These are phyloP conservation scores for Trametes pubescens DNA, from an alignment of 1,284 basidiomycete genomes.

Conservation along the genomic window DNA sequence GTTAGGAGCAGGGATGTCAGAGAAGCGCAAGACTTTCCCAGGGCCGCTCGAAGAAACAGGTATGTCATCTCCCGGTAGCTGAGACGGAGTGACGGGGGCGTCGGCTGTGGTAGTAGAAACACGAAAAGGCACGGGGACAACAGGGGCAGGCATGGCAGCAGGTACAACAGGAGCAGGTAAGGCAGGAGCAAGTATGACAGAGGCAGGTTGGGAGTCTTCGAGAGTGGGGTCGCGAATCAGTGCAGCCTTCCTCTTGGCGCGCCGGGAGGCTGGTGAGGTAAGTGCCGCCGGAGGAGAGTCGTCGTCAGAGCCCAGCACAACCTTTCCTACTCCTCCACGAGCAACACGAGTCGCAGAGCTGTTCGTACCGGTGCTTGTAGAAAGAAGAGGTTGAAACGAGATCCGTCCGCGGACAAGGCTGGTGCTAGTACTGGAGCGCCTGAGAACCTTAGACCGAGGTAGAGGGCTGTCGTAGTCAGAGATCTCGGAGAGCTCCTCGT, in stretches of 20 bases:
- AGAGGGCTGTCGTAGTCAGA: conserved; percentile 36
- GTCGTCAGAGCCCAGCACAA: conserved; percentile 30
- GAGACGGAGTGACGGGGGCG: conserved; percentile 2
- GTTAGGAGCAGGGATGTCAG: conserved; percentile 27
- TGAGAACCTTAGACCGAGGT: conserved; percentile 15
- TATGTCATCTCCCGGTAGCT: conserved; percentile 1
- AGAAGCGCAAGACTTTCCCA: conserved; percentile 22
- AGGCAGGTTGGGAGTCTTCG: not conserved
- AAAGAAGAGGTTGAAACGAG: conserved; percentile 21
- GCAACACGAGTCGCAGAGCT: conserved; percentile 21
- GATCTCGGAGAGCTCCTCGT: conserved; percentile 45
- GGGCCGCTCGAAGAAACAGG: conserved; percentile 3
- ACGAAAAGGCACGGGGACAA: too few relatives aligned
- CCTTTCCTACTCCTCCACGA: conserved; percentile 21
- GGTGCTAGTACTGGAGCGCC: conserved; percentile 10
- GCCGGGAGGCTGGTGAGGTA: not conserved
- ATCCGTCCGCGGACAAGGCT: conserved; percentile 26
- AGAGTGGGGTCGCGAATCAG: conserved; percentile 13
- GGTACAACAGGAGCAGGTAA: not conserved
- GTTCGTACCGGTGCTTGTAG: not conserved
- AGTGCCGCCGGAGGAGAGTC: conserved; percentile 10
- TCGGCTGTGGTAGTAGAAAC: not conserved
- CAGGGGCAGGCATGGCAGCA: too few relatives aligned
- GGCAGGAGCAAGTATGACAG: not conserved
- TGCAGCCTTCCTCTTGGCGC: conserved; percentile 7